Evolutionary conservation across 139 green algal genomes (phyloP).

Genomic region (Chlorokybus atmophyticus): DNA sequence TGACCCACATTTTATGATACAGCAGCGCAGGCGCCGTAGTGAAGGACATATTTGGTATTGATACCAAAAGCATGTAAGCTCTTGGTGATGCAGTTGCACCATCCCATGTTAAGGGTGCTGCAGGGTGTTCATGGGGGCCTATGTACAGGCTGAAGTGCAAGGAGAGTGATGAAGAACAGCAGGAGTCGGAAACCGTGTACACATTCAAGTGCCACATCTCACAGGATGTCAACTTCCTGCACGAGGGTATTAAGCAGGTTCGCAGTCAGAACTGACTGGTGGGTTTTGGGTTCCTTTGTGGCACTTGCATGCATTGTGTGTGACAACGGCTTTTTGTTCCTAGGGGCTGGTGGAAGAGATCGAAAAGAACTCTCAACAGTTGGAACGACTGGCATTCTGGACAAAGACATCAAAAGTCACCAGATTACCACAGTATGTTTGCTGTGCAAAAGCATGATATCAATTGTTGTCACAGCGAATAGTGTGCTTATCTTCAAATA

Average conservation of each 20-base stretch:
- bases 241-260: conserved; percentile 62
- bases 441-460: no score
- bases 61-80: conserved; percentile 10
- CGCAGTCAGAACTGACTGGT: not conserved
- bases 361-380: conserved; percentile 52
- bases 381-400: conserved; percentile 53
- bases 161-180: conserved; percentile 64
- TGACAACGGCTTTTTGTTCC: not conserved
- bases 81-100: no score
- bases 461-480: no score
- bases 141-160: conserved; percentile 61
- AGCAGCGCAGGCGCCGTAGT: conserved; percentile 23
- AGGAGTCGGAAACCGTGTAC: conserved; percentile 31
- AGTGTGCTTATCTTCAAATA: no score
- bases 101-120: no score
- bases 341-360: conserved; percentile 64
- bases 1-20: no score
- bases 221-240: conserved; percentile 72
- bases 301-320: not conserved
- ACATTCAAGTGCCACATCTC: conserved; percentile 95
- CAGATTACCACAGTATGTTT: conserved; percentile 15
- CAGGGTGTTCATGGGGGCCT: no score
- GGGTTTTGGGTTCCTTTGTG: no score
- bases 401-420: conserved; percentile 47
- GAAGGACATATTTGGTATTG: conserved; percentile 70